Percentiles rank a stretch among this genome's conserved stretches.
These are phyloP conservation scores for Blumeria graminis DNA, from an alignment of 2,329 filamentous ascomycete species.

Conservation along the genomic window DNA sequence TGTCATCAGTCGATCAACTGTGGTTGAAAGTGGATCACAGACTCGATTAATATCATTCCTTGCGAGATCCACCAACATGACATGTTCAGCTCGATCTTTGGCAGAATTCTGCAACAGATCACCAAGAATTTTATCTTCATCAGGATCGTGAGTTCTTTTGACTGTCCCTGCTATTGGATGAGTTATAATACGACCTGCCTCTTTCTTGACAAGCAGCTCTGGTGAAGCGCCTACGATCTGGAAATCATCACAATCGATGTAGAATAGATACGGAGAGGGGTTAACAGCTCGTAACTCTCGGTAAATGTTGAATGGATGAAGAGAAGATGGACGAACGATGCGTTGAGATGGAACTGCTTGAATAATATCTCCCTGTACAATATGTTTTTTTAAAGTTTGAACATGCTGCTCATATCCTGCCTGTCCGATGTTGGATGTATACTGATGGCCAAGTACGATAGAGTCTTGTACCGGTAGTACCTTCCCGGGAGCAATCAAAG, in stretches of 20 bases:
- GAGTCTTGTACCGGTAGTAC: conserved; percentile 17
- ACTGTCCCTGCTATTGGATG: conserved; percentile 95
- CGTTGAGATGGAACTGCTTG: conserved; percentile 91
- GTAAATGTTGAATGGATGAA: conserved; percentile 98
- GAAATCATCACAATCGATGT: conserved; percentile 74
- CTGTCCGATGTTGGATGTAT: conserved; percentile 77
- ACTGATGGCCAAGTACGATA: conserved; percentile 50
- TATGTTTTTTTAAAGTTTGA: conserved; percentile 66
- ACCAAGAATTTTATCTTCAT: conserved; percentile 62
- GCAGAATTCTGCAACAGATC: conserved; percentile 52
- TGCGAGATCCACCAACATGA: conserved; percentile 92
- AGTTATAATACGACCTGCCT: conserved; percentile 69
- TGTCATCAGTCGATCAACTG: conserved; percentile 84
- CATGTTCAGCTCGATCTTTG: conserved; percentile 85
- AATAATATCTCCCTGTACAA: conserved; percentile 80
- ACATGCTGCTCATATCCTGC: conserved; percentile 84
- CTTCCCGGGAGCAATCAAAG: conserved; percentile 52
- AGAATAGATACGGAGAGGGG: conserved; percentile 92
- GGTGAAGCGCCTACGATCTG: conserved; percentile 89
- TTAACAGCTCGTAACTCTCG: conserved; percentile 91
- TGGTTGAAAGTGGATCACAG: conserved; percentile 69
- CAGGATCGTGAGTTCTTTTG: conserved; percentile 54
- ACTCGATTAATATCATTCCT: conserved; percentile 94
- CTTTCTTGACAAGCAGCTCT: conserved; percentile 80
- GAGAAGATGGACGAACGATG: conserved; percentile 63